These are phyloP conservation scores for Lentinus polychrous DNA, from an alignment of 1,284 basidiomycete genomes.

Conservation along the genomic window DNA sequence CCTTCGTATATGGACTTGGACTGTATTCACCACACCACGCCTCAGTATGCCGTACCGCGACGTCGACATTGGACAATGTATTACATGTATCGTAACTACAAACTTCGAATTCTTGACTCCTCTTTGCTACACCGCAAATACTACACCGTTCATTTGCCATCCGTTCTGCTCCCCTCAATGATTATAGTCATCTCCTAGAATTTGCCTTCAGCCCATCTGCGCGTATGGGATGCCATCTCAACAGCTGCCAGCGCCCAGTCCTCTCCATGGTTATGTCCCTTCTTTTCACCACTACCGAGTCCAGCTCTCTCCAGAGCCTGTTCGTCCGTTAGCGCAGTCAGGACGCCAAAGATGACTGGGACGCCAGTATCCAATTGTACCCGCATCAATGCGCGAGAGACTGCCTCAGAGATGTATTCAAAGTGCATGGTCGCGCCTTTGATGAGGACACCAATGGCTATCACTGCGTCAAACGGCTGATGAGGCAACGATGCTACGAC, in stretches of 20 bases:
- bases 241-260: slow-evolving; percentile 96
- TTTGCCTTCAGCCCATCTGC: slow-evolving; percentile 72
- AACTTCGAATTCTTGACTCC: too few relatives aligned
- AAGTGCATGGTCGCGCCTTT: slow-evolving; percentile 98
- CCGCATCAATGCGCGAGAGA: slow-evolving; percentile 90
- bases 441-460: slow-evolving; percentile 96
- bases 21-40: too few relatives aligned
- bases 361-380: slow-evolving; percentile 89
- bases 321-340: slow-evolving; percentile 90
- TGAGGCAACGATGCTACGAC: slow-evolving; percentile 37
- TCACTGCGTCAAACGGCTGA: slow-evolving; percentile 87
- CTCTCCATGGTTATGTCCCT: slow-evolving; percentile 91
- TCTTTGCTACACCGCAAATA: too few relatives aligned
- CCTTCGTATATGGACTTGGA: too few relatives aligned
- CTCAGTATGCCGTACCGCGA: too few relatives aligned
- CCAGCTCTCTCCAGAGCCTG: slow-evolving; percentile 93
- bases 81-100: too few relatives aligned
- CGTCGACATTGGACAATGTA: too few relatives aligned
- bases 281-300: slow-evolving; percentile 54
- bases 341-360: slow-evolving; percentile 96
- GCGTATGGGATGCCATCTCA: slow-evolving; percentile 76
- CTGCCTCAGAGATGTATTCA: slow-evolving; percentile 95
- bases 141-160: too few relatives aligned
- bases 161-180: too few relatives aligned
- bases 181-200: too few relatives aligned